Conservation (phyloP, 441 rosid species). For the Brassica hybrid region DNA sequence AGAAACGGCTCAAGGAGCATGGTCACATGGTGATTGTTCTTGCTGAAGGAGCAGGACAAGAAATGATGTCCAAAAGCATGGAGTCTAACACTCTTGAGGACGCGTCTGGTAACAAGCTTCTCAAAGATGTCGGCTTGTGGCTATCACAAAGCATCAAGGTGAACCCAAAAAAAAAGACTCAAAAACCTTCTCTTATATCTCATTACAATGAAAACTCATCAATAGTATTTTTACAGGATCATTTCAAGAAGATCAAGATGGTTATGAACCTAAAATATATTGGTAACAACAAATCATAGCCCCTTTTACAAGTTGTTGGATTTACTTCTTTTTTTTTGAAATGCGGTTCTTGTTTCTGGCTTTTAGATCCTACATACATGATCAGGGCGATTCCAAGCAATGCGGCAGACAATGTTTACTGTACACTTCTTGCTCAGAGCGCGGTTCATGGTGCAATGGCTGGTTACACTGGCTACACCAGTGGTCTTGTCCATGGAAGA, state of each 20-base stretch:
- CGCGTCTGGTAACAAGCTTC: constrained; percentile 80
- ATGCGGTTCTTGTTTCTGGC: neutral
- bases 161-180: neutral
- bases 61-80: constrained; percentile 55
- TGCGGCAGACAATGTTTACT: constrained; percentile 96
- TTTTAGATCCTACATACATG: constrained; percentile 82
- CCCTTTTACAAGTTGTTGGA: too few species aligned
- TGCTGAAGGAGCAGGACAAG: constrained; percentile 92
- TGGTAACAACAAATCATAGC: neutral
- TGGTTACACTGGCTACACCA: constrained; percentile 91
- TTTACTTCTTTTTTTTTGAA: too few species aligned
- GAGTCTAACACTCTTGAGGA: constrained; percentile 49
- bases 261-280: neutral
- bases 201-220: neutral
- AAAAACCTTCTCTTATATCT: neutral
- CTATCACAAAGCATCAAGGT: constrained; percentile 72
- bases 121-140: constrained; percentile 79
- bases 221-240: neutral
- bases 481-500: constrained; percentile 91
- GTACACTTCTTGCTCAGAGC: constrained; percentile 99
- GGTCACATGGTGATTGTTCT: constrained; percentile 83
- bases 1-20: constrained; percentile 64
- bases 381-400: constrained; percentile 94
- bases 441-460: constrained; percentile 98
- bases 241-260: constrained; percentile 4